A percentile compares a stretch with the other conserved stretches of the same genome.
These are phyloP conservation scores for Fagopyrum esculentum DNA, from an alignment of 148 eudicot species.

Conservation along the genomic window DNA sequence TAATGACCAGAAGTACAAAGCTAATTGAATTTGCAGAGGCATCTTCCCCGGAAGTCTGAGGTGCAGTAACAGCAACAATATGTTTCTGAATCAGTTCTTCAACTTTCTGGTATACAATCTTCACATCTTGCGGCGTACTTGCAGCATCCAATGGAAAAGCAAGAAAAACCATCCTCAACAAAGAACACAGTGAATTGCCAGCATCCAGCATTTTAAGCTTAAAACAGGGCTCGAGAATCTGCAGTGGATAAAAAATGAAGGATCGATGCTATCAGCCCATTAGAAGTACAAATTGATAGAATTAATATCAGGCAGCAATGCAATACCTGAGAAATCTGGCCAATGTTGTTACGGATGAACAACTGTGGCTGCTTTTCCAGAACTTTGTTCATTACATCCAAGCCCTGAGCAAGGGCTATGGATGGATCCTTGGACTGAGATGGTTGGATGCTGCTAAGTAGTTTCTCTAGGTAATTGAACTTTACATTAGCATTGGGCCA, in stretches of 20 bases:
- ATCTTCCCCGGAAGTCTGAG: slow-evolving; percentile 84
- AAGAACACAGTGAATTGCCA: slow-evolving; percentile 89
- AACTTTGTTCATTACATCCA: slow-evolving; percentile 98
- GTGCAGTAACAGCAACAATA: slow-evolving; percentile 63
- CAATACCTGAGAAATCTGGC: slow-evolving; percentile 51
- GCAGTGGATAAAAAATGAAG: slow-evolving; percentile 23
- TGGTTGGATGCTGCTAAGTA: slow-evolving; percentile 82
- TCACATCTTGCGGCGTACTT: slow-evolving; percentile 69
- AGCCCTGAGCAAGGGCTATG: slow-evolving; percentile 92
- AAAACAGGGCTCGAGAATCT: slow-evolving; percentile 99
- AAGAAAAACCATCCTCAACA: slow-evolving; percentile 83
- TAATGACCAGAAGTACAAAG: slow-evolving; percentile 78
- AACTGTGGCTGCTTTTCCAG: slow-evolving; percentile 95
- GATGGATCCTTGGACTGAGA: slow-evolving; percentile 98
- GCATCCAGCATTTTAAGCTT: slow-evolving; percentile 89
- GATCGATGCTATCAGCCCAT: neutral
- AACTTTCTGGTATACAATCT: slow-evolving; percentile 79
- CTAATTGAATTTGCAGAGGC: slow-evolving; percentile 70
- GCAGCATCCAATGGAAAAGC: slow-evolving; percentile 83
- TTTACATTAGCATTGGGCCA: slow-evolving; percentile 99
- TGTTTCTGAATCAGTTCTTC: slow-evolving; percentile 91
- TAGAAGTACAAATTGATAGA: neutral
- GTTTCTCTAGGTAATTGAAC: slow-evolving; percentile 95
- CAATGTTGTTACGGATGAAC: slow-evolving; percentile 85
- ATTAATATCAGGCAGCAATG: neutral